Evolutionary conservation across 129 eudicot genomes (phyloP), one percentile per base, ranked within the genome.

Genomic region (Escallonia rubra): DNA sequence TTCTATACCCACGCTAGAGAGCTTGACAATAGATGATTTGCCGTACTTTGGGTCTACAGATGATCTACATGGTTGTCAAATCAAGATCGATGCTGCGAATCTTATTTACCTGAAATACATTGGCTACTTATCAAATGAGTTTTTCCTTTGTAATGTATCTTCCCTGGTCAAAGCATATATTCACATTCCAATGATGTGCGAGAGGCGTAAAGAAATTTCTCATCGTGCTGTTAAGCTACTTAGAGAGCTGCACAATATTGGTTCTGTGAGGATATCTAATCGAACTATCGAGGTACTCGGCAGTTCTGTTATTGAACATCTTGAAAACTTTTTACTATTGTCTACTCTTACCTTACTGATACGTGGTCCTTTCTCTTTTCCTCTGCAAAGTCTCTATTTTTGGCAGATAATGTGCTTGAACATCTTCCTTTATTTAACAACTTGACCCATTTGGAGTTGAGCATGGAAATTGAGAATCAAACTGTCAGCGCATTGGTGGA

Each of bases 1-100:
- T 42, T 64, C 77, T 41, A 83, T 79, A 66, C 74, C 85, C 52
- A 73, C 83, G 1, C 45, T 89, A 14, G 76, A 72, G 62, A 75
- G 81, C 46, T 81, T 89, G 63, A 83, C 86, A 7, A 83, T 89
- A 6, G 93, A 89, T 50, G 90, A 82, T 76, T 53, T 83, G 51
- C 89, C 92, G 1, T 78, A 76, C 66, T 78, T 74, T 60, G 95
- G 87, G 58, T 68, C 83, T 2, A 70, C 61, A 16, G 85, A 78
- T 76, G 82, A 72, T 68, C 52, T 78, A 41, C 47, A 60, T 41
- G 82, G 82, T 13, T 85, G 90, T 72, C 64, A 54, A 63, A 76
- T 89, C 69, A 76, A 72, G 71, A 78, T 89, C 49, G 60, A 73
- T 66, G 72, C 83, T 3, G 74, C 72, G n/a, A 86, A 79, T 72